These are phyloP conservation scores for Naumovozyma castellii DNA, from an alignment of 805 yeast species.

Conservation along the genomic window DNA sequence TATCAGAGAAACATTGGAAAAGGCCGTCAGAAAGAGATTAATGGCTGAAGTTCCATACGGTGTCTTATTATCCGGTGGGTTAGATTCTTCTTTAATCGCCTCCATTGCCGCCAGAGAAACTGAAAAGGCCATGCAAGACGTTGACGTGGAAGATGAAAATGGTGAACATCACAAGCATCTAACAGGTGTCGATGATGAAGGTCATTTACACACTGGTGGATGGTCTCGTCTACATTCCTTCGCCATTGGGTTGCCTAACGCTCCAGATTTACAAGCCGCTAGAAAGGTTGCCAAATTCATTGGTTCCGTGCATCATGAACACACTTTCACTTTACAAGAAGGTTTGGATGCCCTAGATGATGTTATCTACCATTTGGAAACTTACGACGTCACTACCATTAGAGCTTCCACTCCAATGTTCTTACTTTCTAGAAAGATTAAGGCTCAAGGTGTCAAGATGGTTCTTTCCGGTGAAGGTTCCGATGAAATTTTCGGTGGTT, in stretches of 20 bases:
- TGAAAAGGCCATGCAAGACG: slow-evolving; percentile 33
- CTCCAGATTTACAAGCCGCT: slow-evolving; percentile 96
- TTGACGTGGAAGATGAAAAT: slow-evolving; percentile 34
- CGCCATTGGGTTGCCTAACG: slow-evolving; percentile 94
- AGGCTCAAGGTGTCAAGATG: slow-evolving; percentile 99
- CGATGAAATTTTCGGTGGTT: slow-evolving; percentile 98
- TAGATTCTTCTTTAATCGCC: slow-evolving; percentile 94
- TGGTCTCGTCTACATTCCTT: slow-evolving; percentile 87
- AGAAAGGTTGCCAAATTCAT: slow-evolving; percentile 92
- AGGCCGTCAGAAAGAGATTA: slow-evolving; percentile 95
- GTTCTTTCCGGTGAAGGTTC: slow-evolving; percentile 98
- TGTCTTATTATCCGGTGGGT: slow-evolving; percentile 92
- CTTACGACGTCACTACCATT: slow-evolving; percentile 96
- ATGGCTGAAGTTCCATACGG: slow-evolving; percentile 99
- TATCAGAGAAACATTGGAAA: slow-evolving; percentile 75
- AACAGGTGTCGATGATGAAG: slow-evolving; percentile 87
- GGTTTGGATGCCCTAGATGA: slow-evolving; percentile 93
- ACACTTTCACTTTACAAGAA: slow-evolving; percentile 91
- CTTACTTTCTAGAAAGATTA: slow-evolving; percentile 87
- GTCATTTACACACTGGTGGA: slow-evolving; percentile 68
- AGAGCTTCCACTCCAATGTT: slow-evolving; percentile 99
- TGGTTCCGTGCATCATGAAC: slow-evolving; percentile 95
- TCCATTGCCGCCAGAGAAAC: slow-evolving; percentile 97
- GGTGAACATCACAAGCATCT: slow-evolving; percentile 49
- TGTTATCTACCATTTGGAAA: slow-evolving; percentile 91